Base-by-base conservation (phyloP, 2,329 filamentous ascomycete species). In the Sarocladiaceae sp. region DNA sequence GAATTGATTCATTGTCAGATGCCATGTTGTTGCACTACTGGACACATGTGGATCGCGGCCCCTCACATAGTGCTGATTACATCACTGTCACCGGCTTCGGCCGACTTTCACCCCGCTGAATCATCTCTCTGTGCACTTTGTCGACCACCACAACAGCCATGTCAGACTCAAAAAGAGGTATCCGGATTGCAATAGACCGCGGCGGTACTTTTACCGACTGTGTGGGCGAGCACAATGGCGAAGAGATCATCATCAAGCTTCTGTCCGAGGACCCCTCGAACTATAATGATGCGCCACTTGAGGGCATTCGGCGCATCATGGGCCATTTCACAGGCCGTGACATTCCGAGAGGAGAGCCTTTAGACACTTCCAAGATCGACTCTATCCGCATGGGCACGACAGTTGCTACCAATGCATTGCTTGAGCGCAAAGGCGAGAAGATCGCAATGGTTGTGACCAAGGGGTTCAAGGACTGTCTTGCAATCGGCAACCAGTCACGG, bases 351-450 rank as follows among this genome's bases (percentile, higher is more conserved):
- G 90, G 90, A 23, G 76, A 91, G 64, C 75, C 87, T 1, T 74
- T 96, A 8, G 90, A 96, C 66, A 96, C 91, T 1, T 82, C 84
- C 17, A 73, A 84, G 62, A 95, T 97, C 60, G 89, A 94, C 60
- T 91, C 88, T 52, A 96, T 97, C 65, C 86, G 92, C 46, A 97
- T 97, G 92, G 92, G 92, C 40, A 97, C 92, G 1, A 97, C 92
- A 0, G 91, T 97, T 12, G 92, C 92, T 10, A 97, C 92, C 1
- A 97, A 97, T 67, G 92, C 92, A 0, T 71, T 97, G 52, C 77
- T 97, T 2, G 92, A 97, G 69, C 78, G 92, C 53, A 96, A 96
- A 68, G 92, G 92, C 46, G 91, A 96, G 71, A 84, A 83, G 59
- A 93, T 94, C 64, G 91, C 89, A 13, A 79, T 97, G 68, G 83